Base-by-base conservation (phyloP, 2,329 filamentous ascomycete genomes). In the Pseudocercospora cruenta region DNA sequence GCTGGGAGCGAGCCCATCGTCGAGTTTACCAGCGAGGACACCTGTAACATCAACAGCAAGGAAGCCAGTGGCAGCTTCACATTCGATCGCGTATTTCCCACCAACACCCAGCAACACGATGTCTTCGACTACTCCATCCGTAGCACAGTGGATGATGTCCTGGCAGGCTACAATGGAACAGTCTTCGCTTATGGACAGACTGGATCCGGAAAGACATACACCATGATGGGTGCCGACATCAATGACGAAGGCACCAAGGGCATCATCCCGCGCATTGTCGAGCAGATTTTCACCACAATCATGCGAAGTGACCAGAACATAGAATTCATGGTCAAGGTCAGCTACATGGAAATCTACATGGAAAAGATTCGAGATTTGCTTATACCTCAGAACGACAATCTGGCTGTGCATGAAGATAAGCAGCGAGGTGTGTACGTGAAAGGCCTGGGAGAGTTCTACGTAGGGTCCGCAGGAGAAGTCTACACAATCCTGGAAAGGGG, bases 321-420 rank as follows among this genome's bases (percentile, higher is more conserved):
- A 78, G 95, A 98, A 81, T 98, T 98, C 80, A 98, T 94, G n/a
- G 94, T 99, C 61, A 89, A 94, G 64, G 94, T 98, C 77, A 97
- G 93, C 80, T 98, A 98, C 81, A 97, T 99, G 94, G 95, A 99
- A 81, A 98, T 99, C 71, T 99, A 99, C 84, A 99, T 98, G 95
- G 95, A 99, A 83, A 89, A 91, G 73, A 98, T 99, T 79, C 89
- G 94, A 75, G 95, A 99, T 88, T 82, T 99, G 75, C 83, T 99
- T 70, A 89, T 91, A 24, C 95, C 95, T 10, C 91, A 94, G 67
- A 97, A 98, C 80, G 94, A 97, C 82, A 98, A 98, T 77, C 84
- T 99, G 60, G 94, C 94, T 0, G 90, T 98, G n/a, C 95, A 98
- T 81, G 95, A 99, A 77, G 95, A 98, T 81, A 97, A 97, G 86